phyloP scores from a whole-genome alignment of 139 green algal species.

The Ettlia oleoabundans region DNA sequence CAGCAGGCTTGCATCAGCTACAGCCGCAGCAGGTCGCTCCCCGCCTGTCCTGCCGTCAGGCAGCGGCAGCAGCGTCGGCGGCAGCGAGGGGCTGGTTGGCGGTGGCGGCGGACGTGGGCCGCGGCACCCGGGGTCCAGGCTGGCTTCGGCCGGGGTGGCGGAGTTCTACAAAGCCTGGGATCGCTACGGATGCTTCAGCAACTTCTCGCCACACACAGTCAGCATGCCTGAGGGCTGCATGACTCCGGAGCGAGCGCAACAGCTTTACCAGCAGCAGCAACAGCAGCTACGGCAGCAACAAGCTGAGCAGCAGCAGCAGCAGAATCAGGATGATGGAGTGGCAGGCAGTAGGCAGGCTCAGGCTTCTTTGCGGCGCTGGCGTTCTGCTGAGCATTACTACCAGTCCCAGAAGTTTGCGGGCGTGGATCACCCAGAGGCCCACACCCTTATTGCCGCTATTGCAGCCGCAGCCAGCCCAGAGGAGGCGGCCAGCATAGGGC shows the following conservation, averaged over 20 bases:
- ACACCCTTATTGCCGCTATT: constrained; percentile 73
- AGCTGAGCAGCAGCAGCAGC: background rate
- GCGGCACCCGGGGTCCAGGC: background rate
- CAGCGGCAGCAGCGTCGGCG: background rate
- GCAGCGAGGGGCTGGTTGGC: background rate
- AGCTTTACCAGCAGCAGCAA: background rate
- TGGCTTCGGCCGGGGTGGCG: constrained; percentile 22
- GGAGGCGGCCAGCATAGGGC: constrained; percentile 86
- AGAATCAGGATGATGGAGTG: background rate
- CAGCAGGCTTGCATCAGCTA: background rate
- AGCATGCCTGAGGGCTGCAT: constrained; percentile 61
- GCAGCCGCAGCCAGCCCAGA: constrained; percentile 78
- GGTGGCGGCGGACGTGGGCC: background rate
- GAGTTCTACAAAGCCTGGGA: constrained; percentile 99
- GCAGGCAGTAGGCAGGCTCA: no score
- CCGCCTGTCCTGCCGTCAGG: background rate
- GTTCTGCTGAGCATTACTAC: constrained; percentile 92
- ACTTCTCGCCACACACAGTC: constrained; percentile 95
- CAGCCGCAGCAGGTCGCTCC: no score
- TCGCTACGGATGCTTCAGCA: constrained; percentile 86
- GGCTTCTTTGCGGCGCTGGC: constrained; percentile 54
- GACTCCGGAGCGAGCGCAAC: background rate
- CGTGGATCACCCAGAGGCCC: constrained; percentile 41
- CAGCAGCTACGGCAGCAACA: constrained; percentile 11
- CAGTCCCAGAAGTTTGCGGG: constrained; percentile 91